Base-by-base conservation (phyloP, 1,139 yeast species). In the Yamadazyma friedrichii region DNA sequence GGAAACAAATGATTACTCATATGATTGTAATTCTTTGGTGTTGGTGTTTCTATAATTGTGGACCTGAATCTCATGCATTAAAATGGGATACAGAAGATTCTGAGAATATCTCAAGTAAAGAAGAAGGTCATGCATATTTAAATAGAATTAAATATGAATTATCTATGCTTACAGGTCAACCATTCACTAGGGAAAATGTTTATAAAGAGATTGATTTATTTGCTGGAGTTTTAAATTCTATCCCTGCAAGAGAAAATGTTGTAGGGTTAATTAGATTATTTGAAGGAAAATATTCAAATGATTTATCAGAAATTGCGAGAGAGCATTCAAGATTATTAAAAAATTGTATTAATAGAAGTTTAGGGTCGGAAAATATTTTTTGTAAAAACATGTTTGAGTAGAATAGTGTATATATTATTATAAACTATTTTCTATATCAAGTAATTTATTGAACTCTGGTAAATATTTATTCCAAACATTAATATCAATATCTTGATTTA, bases 1-100 rank as follows among this genome's bases (percentile, higher is more conserved):
- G 75, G 47, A 56, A 38, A 58, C 65, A 27, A 54, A 61, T 39
- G 65, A 65, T 52, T 65, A 65, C 51, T 56, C 64, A 50, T 59
- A 58, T 49, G 75, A 64, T 48, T 45, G 58, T 40, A 52, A 77
- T 75, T 31, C 61, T 70, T 36, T 73, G 83, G 82, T 62, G 78
- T 50, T 70, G 61, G 49, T 62, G 65, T 17, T 75, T 60, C 46
- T 56, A 67, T 9, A 65, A 65, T 13, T 58, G 64, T 42, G 81
- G 80, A 0, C 46, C 55, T 5, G 77, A 71, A 46, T 55, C 53
- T 40, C 46, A n/a, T 62, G 56, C 39, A n/a, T 42, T 38, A 16
- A 36, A 39, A 17, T 40, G 42, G 42, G 38, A 15, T 22, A 15
- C 26, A 13, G 29, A 39, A 15, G 31, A 31, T 8, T 47, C 48